These are phyloP conservation scores for Calycina herbarum DNA, from an alignment of 2,329 filamentous ascomycete species.

Conservation along the genomic window DNA sequence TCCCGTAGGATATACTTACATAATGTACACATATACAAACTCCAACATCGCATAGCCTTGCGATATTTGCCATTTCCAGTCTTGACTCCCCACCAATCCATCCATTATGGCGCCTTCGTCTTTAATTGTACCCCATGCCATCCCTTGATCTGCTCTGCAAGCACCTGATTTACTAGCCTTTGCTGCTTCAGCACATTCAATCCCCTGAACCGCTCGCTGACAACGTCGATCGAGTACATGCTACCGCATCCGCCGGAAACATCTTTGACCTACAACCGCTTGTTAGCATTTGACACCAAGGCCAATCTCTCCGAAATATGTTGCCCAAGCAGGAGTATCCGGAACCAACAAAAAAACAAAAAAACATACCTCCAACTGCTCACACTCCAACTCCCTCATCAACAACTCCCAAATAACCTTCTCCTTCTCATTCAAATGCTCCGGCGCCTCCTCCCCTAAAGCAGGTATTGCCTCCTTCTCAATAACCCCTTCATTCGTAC, in stretches of 20 bases:
- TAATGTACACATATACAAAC: neutral
- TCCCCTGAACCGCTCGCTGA: constrained; percentile 69
- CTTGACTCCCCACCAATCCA: neutral
- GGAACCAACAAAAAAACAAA: neutral
- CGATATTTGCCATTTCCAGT: neutral
- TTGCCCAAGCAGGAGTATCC: too few species aligned
- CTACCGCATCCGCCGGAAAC: constrained; percentile 81
- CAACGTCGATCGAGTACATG: constrained; percentile 84
- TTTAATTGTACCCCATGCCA: constrained; percentile 85
- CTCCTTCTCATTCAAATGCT: constrained; percentile 56
- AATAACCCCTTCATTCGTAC: constrained; percentile 21
- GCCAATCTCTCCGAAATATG: neutral
- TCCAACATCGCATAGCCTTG: neutral
- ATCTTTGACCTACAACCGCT: constrained; percentile 58
- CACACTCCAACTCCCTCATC: constrained; percentile 34
- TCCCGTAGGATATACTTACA: neutral
- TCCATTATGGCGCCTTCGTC: constrained; percentile 52
- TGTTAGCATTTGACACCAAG: neutral
- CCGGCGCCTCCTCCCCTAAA: constrained; percentile 42
- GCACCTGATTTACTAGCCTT: constrained; percentile 72
- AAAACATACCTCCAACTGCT: constrained; percentile 36
- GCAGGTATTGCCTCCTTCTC: constrained; percentile 15
- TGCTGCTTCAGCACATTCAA: constrained; percentile 77
- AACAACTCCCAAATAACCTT: constrained; percentile 55
- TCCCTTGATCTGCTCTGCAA: constrained; percentile 72